Evolutionary conservation across 176 grass and related monocot species (phyloP).

Genomic region (Zoysia pacifica): DNA sequence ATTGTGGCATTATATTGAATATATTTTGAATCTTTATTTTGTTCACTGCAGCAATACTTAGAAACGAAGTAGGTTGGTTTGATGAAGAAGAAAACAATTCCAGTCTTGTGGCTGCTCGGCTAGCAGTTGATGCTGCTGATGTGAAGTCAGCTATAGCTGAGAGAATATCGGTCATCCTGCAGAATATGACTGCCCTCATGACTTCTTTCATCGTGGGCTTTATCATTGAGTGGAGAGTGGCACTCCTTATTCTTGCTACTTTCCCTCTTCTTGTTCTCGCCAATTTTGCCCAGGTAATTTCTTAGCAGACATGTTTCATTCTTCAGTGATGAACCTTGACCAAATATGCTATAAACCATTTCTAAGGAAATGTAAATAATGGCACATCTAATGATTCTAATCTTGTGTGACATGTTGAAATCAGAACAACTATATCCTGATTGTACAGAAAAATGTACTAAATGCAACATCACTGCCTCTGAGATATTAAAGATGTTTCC

Average conservation of each 20-base stretch:
- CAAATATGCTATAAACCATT: neutral
- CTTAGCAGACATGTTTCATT: neutral
- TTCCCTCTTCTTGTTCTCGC: constrained; percentile 97
- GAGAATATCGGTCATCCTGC: constrained; percentile 93
- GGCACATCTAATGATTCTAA: neutral
- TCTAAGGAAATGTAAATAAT: neutral
- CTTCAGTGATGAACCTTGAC: neutral
- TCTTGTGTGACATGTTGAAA: neutral
- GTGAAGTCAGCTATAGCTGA: constrained; percentile 93
- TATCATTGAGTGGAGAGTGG: constrained; percentile 91
- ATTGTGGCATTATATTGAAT: constrained; percentile 5
- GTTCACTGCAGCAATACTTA: constrained; percentile 76
- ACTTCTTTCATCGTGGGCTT: constrained; percentile 95
- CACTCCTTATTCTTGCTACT: constrained; percentile 86
- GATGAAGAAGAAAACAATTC: constrained; percentile 99
- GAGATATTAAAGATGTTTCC: constrained; percentile 5
- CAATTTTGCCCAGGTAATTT: constrained; percentile 86
- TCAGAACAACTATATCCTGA: neutral
- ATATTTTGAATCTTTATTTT: constrained; percentile 2
- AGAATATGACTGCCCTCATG: constrained; percentile 86
- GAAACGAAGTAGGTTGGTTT: constrained; percentile 99
- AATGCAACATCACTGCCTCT: constrained; percentile 6
- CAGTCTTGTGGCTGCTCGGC: constrained; percentile 80
- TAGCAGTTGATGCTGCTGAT: constrained; percentile 92
- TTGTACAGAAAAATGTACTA: neutral